Conservation (phyloP, 2,329 filamentous ascomycete genomes). For the Leptographium radiaticola region DNA sequence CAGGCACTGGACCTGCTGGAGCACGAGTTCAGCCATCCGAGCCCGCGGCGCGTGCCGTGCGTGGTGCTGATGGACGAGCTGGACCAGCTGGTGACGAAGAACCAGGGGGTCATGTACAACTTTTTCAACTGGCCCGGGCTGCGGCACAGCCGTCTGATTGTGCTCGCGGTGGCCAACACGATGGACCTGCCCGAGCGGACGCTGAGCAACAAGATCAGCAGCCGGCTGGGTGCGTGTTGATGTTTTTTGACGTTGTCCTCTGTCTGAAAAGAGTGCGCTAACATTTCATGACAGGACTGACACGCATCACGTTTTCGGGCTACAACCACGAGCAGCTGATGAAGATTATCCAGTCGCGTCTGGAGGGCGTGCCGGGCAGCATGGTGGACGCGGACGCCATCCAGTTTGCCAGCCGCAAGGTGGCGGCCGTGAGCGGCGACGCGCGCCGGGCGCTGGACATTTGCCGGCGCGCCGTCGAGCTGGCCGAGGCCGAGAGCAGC, state of each 20-base stretch:
- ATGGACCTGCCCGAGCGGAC: slow-evolving; percentile 97
- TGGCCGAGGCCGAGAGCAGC: slow-evolving; percentile 61
- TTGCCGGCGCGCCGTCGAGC: slow-evolving; percentile 85
- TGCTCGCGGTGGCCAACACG: slow-evolving; percentile 93
- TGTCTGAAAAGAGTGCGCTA: too few relatives aligned
- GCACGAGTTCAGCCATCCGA: slow-evolving; percentile 83
- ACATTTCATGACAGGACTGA: slow-evolving; percentile 41
- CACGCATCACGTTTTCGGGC: slow-evolving; percentile 89
- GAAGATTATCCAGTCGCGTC: slow-evolving; percentile 90
- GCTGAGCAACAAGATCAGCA: slow-evolving; percentile 96
- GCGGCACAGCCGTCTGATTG: slow-evolving; percentile 82
- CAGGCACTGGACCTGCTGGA: slow-evolving; percentile 87
- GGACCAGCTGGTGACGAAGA: slow-evolving; percentile 93
- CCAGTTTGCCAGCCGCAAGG: slow-evolving; percentile 92
- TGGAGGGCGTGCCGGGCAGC: slow-evolving; percentile 75
- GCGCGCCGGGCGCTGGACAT: slow-evolving; percentile 88
- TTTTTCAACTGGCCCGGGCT: slow-evolving; percentile 99
- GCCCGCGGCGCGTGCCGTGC: slow-evolving; percentile 80
- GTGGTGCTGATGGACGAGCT: slow-evolving; percentile 98
- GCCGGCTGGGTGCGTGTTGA: slow-evolving; percentile 51
- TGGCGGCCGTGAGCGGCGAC: slow-evolving; percentile 91
- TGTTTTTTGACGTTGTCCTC: not conserved
- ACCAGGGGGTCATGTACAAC: slow-evolving; percentile 99
- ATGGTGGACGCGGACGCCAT: slow-evolving; percentile 89
- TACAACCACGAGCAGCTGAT: slow-evolving; percentile 97